Evolutionary conservation across 1,139 yeast species (phyloP), one percentile per base, ranked within the genome.

Genomic region (Hyphopichia khmerensis): DNA sequence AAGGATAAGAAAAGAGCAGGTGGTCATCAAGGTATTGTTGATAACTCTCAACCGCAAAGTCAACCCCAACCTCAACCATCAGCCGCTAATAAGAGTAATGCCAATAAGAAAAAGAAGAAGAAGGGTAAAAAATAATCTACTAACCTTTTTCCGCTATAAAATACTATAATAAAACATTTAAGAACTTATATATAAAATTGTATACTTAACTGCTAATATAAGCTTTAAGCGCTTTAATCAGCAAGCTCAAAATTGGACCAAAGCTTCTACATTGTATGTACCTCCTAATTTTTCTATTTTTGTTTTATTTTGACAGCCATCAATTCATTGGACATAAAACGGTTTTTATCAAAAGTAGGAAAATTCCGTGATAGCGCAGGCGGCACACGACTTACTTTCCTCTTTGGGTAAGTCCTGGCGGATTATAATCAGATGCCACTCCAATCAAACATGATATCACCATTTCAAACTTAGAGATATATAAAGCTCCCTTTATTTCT

Each of bases 1-100:
- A 77, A 79, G 47, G 76, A 73, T 45, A 82, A 77, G 64, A 74
- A 69, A 50, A 77, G 71, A 53, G 78, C 87, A 0, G 90, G 86
- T 56, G 95, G 95, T 46, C 75, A 67, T 44, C 77, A 72, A 56
- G 95, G 95, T 40, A 74, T 77, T 0, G 72, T 80, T 44, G 91
- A 81, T 52, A 14, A 27, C 13, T 47, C 65, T 3, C 24, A 49
- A 8, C 23, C 56, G 7, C 42, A 59, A 18, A 36, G 57, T 15
- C 47, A 49, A 11, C 44, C 64, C 3, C 45, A 55, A 9, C 42
- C 50, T n/a, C 45, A 55, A 9, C 42, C 50, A 13, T 41, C 55
- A 3, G 40, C 57, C 7, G 47, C 64, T 17, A 46, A 60, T 5
- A 48, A 63, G 40, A 40, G 49, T 35, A 67, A 46, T 35, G 55